Evolutionary conservation across 768 basidiomycete genomes (phyloP).

Genomic region (Boletus subparvulus): DNA sequence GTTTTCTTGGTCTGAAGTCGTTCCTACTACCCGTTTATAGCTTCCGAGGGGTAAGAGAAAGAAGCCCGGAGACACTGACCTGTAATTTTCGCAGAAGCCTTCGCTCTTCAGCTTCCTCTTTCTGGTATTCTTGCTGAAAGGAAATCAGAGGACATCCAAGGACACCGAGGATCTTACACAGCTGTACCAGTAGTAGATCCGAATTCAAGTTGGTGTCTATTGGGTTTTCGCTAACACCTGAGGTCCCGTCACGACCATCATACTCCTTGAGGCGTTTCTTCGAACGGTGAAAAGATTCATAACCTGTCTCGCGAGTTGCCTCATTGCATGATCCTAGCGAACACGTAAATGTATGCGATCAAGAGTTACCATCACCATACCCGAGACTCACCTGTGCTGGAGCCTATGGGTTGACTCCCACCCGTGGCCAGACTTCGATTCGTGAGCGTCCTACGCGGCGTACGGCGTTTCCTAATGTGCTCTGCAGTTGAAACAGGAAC

Average conservation of each 20-base stretch:
- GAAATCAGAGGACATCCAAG: neutral
- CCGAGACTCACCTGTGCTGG: neutral
- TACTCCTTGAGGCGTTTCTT: neutral
- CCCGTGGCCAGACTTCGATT: neutral
- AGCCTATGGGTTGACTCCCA: no score
- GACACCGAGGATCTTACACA: neutral
- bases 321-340: neutral
- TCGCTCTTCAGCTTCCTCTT: conserved; percentile 14
- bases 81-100: conserved; percentile 13
- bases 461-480: neutral
- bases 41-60: neutral
- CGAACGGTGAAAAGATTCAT: neutral
- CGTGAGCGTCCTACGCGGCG: neutral
- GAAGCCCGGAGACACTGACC: neutral
- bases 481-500: neutral
- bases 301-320: neutral
- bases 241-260: neutral
- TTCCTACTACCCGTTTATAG: neutral
- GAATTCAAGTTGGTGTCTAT: no score
- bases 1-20: conserved; percentile 4
- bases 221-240: neutral
- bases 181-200: conserved; percentile 2
- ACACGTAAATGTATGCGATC: neutral
- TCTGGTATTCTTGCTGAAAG: conserved; percentile 7
- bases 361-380: neutral